phyloP scores from a whole-genome alignment of 2,329 filamentous ascomycete species.

The Tympanopsis confertula region DNA sequence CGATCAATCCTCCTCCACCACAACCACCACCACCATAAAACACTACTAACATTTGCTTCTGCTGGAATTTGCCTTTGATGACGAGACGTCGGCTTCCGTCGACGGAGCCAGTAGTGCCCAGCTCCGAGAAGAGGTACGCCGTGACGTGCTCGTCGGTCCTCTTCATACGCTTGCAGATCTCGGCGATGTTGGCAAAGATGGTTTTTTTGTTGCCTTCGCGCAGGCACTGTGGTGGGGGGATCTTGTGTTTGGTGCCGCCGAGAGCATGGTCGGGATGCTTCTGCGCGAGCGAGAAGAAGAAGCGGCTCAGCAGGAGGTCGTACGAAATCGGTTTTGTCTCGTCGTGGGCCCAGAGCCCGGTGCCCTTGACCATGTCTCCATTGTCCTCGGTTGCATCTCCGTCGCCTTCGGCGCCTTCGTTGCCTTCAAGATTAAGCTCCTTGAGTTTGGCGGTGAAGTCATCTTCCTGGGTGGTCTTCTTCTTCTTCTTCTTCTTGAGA shows the following conservation, averaged over 20 bases:
- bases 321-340: slow-evolving; percentile 70
- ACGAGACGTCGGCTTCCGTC: slow-evolving; percentile 69
- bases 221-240: slow-evolving; percentile 93
- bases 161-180: slow-evolving; percentile 99
- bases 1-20: slow-evolving; percentile 4
- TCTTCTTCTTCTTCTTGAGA: slow-evolving; percentile 83
- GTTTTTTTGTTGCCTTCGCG: slow-evolving; percentile 99
- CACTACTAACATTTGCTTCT: no score
- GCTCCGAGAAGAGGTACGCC: slow-evolving; percentile 90
- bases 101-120: slow-evolving; percentile 92
- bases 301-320: slow-evolving; percentile 73
- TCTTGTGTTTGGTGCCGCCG: slow-evolving; percentile 94
- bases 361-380: slow-evolving; percentile 77
- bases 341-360: slow-evolving; percentile 81
- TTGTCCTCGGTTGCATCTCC: slow-evolving; percentile 41
- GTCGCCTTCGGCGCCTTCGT: slow-evolving; percentile 40
- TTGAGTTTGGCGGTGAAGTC: slow-evolving; percentile 50
- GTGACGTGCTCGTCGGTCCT: slow-evolving; percentile 87
- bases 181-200: slow-evolving; percentile 96
- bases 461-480: slow-evolving; percentile 48
- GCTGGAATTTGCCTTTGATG: slow-evolving; percentile 77
- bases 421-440: slow-evolving; percentile 45
- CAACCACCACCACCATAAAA: no score
- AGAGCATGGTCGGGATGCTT: slow-evolving; percentile 89
- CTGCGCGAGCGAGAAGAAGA: slow-evolving; percentile 88